These are phyloP conservation scores for Globisporangium radiosum DNA, from an alignment of 352 stramenopile species.

Conservation along the genomic window DNA sequence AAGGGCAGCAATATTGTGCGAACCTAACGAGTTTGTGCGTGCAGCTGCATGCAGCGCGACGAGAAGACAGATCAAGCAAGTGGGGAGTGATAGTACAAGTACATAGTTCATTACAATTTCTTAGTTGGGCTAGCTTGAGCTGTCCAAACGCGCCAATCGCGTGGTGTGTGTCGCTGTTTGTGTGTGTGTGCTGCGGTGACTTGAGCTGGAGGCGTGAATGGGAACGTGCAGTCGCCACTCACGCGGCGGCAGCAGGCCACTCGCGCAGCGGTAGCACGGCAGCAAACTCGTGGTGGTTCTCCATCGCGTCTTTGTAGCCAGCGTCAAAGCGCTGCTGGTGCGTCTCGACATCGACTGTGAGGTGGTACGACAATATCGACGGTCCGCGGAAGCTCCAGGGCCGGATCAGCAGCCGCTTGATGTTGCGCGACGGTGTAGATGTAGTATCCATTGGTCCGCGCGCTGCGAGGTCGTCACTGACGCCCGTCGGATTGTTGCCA, in stretches of 20 bases:
- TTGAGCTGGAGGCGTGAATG: too few species aligned
- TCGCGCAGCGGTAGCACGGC: constrained; percentile 21
- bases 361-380: constrained; percentile 41
- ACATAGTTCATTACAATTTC: too few species aligned
- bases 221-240: neutral
- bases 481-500: neutral
- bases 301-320: constrained; percentile 53
- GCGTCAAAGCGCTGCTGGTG: constrained; percentile 54
- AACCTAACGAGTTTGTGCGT: too few species aligned
- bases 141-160: neutral
- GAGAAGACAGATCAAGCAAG: too few species aligned
- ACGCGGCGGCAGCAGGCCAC: neutral
- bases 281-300: constrained; percentile 43
- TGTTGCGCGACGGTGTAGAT: neutral
- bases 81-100: too few species aligned
- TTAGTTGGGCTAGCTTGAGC: neutral
- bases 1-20: too few species aligned
- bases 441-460: too few species aligned
- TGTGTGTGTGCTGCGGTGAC: neutral
- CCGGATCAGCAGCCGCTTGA: constrained; percentile 42
- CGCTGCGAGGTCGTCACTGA: neutral
- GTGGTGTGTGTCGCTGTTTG: neutral
- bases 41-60: too few species aligned
- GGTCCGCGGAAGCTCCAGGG: constrained; percentile 61
- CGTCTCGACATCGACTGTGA: constrained; percentile 41